Conservation (phyloP, 805 yeast genomes). For the Candida ipomoeae region DNA sequence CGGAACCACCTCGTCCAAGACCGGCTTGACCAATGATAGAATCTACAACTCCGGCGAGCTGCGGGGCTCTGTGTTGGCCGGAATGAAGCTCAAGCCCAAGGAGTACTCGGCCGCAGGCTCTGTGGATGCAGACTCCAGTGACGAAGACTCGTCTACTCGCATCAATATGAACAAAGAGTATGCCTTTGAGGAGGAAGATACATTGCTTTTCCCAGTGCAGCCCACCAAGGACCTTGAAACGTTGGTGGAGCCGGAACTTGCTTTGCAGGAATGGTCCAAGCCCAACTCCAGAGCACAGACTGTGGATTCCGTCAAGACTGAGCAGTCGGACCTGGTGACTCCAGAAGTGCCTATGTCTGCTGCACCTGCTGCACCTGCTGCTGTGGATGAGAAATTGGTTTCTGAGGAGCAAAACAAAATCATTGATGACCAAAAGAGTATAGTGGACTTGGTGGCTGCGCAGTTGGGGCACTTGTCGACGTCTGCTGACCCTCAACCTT, state of each 20-base stretch:
- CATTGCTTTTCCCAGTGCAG: constrained; percentile 64
- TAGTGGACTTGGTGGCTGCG: constrained; percentile 25
- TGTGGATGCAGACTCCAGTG: constrained; percentile 36
- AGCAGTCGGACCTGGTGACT: constrained; percentile 30
- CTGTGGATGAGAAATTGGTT: constrained; percentile 26
- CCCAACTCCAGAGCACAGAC: constrained; percentile 11
- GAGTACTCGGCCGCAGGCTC: constrained; percentile 9
- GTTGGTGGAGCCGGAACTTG: constrained; percentile 5
- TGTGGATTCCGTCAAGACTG: constrained; percentile 25
- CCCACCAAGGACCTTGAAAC: constrained; percentile 48
- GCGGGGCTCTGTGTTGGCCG: constrained; percentile 35
- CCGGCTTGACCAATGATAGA: constrained; percentile 26
- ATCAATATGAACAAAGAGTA: constrained; percentile 66
- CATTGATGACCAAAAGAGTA: constrained; percentile 28
- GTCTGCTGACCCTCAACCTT: constrained; percentile 7
- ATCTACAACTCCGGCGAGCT: constrained; percentile 44
- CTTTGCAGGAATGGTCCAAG: constrained; percentile 21
- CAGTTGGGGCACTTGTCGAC: constrained; percentile 21
- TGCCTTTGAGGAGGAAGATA: constrained; percentile 47
- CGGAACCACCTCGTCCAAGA: constrained; percentile 22
- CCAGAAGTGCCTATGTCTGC: constrained; percentile 17
- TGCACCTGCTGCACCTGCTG: not conserved
- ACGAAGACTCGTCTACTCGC: constrained; percentile 41
- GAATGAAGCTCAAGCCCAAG: constrained; percentile 29
- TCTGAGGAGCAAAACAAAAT: constrained; percentile 29